Evolutionary conservation across 2,329 filamentous ascomycete species (phyloP).

Genomic region (Camillea tinctor): DNA sequence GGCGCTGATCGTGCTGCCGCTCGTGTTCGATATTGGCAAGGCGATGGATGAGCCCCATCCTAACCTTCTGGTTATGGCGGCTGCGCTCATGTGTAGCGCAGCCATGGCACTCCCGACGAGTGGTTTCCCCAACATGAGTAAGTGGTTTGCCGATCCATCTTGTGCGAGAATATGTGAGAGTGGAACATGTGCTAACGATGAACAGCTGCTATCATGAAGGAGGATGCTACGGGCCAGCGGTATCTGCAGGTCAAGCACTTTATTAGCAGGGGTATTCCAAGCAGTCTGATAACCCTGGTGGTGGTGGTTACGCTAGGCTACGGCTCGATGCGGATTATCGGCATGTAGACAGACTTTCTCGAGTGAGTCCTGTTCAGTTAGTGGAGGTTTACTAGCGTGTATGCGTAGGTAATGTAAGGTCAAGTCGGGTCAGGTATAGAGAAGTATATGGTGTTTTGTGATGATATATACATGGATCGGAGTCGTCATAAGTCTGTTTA

Average conservation of each 20-base stretch:
- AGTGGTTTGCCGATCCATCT: slow-evolving; percentile 42
- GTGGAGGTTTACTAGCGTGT: neutral
- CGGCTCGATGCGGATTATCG: slow-evolving; percentile 72
- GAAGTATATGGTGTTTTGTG: neutral
- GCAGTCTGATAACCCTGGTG: slow-evolving; percentile 74
- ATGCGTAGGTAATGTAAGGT: neutral
- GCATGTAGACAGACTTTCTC: slow-evolving; percentile 22
- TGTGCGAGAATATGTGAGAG: neutral
- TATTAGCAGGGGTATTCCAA: slow-evolving; percentile 86
- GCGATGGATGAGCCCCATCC: slow-evolving; percentile 88
- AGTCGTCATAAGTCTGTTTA: neutral
- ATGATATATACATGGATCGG: neutral
- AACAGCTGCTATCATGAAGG: slow-evolving; percentile 91
- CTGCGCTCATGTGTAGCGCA: slow-evolving; percentile 94
- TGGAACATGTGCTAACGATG: slow-evolving; percentile 12
- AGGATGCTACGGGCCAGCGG: slow-evolving; percentile 87
- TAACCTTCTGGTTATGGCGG: slow-evolving; percentile 92
- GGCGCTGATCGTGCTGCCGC: slow-evolving; percentile 87
- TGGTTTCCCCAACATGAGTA: slow-evolving; percentile 99
- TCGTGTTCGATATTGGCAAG: slow-evolving; percentile 82
- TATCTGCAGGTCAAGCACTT: slow-evolving; percentile 94
- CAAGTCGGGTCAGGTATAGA: neutral
- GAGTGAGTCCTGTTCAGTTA: neutral
- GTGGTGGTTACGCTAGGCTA: slow-evolving; percentile 91
- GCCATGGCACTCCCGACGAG: slow-evolving; percentile 95